phyloP scores from a whole-genome alignment of 75 land plant species.

The Sequoiadendron giganteum region DNA sequence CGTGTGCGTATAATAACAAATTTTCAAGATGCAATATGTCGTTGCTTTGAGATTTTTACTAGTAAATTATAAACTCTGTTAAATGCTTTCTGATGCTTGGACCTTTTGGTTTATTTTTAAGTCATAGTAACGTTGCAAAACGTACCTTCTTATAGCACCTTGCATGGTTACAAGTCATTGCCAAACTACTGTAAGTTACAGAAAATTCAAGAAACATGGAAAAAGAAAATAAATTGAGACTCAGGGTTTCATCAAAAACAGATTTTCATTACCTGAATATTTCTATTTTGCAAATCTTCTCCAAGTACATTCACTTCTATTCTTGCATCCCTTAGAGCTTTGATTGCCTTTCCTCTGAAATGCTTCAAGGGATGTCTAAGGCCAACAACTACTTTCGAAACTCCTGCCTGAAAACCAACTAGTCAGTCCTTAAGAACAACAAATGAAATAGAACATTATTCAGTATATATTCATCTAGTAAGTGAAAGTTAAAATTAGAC shows the following conservation, averaged over 20 bases:
- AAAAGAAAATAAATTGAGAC: background rate
- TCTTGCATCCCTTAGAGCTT: slow-evolving; percentile 8
- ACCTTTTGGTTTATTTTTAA: background rate
- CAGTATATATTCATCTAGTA: background rate
- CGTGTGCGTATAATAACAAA: background rate
- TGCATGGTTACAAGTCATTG: background rate
- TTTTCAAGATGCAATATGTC: background rate
- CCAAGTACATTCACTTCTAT: slow-evolving; percentile 11
- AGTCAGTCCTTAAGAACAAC: background rate
- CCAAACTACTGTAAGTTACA: background rate
- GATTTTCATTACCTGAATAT: background rate
- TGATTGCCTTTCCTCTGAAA: slow-evolving; percentile 13
- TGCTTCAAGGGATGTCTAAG: slow-evolving; percentile 15
- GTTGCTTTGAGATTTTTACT: background rate
- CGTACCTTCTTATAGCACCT: background rate
- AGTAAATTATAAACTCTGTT: background rate
- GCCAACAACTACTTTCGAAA: slow-evolving; percentile 2
- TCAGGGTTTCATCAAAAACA: no score
- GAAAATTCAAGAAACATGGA: background rate
- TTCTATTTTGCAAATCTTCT: slow-evolving; percentile 9
- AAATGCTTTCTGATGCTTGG: background rate
- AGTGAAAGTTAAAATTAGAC: background rate
- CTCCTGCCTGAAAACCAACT: slow-evolving; percentile 10
- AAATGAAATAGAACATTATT: background rate
- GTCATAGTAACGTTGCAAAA: background rate